Conservation (phyloP, 176 grass and related monocot species). For the Stipa capillata region DNA sequence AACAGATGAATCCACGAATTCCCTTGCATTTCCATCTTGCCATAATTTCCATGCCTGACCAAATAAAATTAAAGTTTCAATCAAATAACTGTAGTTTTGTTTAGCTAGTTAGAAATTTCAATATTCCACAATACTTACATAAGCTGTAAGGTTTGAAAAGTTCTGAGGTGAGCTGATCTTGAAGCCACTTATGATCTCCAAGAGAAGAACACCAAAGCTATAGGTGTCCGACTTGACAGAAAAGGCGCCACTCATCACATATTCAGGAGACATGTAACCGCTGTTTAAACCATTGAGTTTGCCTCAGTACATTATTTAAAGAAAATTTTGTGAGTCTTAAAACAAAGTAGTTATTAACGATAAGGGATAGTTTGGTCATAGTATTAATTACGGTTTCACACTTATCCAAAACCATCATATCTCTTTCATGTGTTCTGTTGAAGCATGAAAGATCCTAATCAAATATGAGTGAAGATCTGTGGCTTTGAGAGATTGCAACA, state of each 20-base stretch:
- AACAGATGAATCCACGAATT: conserved; percentile 30
- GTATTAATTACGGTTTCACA: not conserved
- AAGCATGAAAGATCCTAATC: not conserved
- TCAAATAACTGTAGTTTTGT: not conserved
- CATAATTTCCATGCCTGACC: conserved; percentile 50
- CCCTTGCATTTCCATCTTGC: conserved; percentile 14
- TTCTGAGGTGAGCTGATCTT: conserved; percentile 21
- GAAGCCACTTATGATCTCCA: conserved; percentile 45
- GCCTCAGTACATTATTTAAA: not conserved
- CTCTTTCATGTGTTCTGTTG: not conserved
- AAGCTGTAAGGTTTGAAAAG: conserved; percentile 2
- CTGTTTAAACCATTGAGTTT: conserved; percentile 11
- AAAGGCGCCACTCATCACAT: conserved; percentile 27
- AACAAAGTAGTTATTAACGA: too few species aligned
- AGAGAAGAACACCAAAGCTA: conserved; percentile 45
- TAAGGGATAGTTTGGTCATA: not conserved
- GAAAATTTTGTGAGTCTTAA: not conserved
- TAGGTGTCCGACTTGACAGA: conserved; percentile 54
- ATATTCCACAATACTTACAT: not conserved
- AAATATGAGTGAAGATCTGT: not conserved
- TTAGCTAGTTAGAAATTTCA: not conserved
- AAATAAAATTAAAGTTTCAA: not conserved
- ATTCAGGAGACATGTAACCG: conserved; percentile 51
- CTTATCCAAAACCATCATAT: not conserved
- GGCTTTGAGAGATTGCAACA: not conserved